Conservation (phyloP, 2,329 filamentous ascomycete species). For the Metarhizium robertsii region DNA sequence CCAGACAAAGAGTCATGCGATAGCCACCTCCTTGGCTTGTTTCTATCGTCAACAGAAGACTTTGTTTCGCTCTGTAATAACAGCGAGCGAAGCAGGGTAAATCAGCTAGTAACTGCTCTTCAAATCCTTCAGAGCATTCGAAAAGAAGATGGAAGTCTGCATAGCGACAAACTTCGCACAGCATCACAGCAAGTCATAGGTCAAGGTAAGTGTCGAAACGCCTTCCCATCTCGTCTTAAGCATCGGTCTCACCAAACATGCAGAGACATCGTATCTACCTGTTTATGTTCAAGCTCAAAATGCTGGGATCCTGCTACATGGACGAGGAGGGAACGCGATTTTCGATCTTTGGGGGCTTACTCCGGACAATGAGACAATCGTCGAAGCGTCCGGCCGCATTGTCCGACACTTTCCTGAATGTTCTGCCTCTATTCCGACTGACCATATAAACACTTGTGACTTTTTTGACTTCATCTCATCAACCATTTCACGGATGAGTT, state of each 20-base stretch:
- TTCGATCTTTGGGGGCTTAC: not conserved
- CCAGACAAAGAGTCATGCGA: not conserved
- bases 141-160: not conserved
- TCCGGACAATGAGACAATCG: not conserved
- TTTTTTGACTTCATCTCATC: slow-evolving; percentile 2
- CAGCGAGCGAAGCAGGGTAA: not conserved
- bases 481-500: not conserved
- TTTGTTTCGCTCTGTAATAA: not conserved
- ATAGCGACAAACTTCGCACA: not conserved
- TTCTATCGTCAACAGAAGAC: not conserved
- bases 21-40: not conserved
- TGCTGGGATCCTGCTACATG: not conserved
- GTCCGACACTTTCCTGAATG: not conserved
- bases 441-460: not conserved
- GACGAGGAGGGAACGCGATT: not conserved
- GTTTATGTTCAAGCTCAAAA: not conserved
- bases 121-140: not conserved
- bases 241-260: not conserved
- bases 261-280: not conserved
- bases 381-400: not conserved
- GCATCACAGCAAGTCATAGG: not conserved
- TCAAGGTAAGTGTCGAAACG: not conserved
- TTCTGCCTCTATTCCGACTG: not conserved
- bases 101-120: not conserved
- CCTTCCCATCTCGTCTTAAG: not conserved